Conservation (phyloP, 1,284 basidiomycete species). For the Grifola frondosa region DNA sequence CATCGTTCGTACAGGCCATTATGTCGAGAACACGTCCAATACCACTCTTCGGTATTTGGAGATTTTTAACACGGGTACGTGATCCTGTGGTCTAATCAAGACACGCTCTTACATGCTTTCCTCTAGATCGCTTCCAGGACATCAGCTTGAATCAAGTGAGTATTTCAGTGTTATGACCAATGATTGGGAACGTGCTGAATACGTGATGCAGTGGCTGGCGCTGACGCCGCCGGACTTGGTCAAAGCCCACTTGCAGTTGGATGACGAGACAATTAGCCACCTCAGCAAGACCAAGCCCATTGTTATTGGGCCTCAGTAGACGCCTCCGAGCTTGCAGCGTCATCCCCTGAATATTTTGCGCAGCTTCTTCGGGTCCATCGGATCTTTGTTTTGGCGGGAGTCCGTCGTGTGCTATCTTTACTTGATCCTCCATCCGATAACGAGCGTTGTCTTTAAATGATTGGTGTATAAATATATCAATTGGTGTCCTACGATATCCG, state of each 20-base stretch:
- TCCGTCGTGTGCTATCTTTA: too few relatives aligned
- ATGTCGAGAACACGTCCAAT: slow-evolving; percentile 72
- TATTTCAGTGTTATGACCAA: background rate
- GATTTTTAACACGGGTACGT: slow-evolving; percentile 57
- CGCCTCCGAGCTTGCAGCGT: too few relatives aligned
- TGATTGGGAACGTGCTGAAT: slow-evolving; percentile 25
- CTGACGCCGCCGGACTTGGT: slow-evolving; percentile 61
- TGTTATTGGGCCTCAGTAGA: slow-evolving; percentile 43
- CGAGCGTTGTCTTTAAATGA: too few relatives aligned
- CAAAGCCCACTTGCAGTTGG: slow-evolving; percentile 57
- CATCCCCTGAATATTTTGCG: too few relatives aligned
- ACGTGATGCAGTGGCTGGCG: slow-evolving; percentile 56
- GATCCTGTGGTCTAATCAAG: background rate
- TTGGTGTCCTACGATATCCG: too few relatives aligned
- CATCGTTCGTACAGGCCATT: slow-evolving; percentile 46
- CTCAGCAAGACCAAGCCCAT: slow-evolving; percentile 55
- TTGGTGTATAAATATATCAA: too few relatives aligned
- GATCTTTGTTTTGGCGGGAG: too few relatives aligned
- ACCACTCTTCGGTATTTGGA: slow-evolving; percentile 63
- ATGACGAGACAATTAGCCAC: slow-evolving; percentile 49
- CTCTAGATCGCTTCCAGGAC: slow-evolving; percentile 60
- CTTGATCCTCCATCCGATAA: too few relatives aligned
- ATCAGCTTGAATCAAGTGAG: slow-evolving; percentile 58
- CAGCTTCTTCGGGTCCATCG: too few relatives aligned
- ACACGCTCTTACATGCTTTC: background rate